These are phyloP conservation scores for Nitzschia putrida DNA, from an alignment of 108 stramenopile genomes.

Conservation along the genomic window DNA sequence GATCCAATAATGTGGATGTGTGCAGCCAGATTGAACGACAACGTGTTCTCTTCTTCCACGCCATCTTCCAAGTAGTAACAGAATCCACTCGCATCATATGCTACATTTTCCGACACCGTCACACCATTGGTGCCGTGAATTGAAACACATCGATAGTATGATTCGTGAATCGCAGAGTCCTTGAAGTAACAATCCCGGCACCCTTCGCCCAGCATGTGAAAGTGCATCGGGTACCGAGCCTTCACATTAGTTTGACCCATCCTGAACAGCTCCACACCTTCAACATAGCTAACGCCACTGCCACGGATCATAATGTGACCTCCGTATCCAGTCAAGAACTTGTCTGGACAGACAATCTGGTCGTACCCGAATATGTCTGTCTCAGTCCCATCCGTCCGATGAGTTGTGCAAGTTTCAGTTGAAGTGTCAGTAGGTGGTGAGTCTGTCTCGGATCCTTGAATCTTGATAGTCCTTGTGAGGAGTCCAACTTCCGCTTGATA, in stretches of 20 bases:
- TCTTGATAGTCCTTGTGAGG: constrained; percentile 43
- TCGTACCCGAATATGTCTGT: not conserved
- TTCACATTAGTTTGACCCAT: constrained; percentile 65
- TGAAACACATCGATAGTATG: constrained; percentile 51
- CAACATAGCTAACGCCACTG: constrained; percentile 31
- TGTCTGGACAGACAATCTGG: constrained; percentile 31
- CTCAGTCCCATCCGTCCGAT: not conserved
- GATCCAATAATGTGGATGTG: constrained; percentile 48
- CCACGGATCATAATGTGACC: constrained; percentile 46
- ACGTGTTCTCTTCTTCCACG: constrained; percentile 46
- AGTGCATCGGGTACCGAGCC: constrained; percentile 55
- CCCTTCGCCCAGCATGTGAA: constrained; percentile 38
- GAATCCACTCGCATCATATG: constrained; percentile 53
- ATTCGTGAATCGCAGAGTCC: constrained; percentile 41
- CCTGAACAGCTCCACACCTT: constrained; percentile 44
- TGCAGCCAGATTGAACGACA: constrained; percentile 52
- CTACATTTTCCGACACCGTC: constrained; percentile 41
- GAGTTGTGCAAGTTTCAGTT: not conserved
- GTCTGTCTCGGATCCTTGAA: constrained; percentile 39
- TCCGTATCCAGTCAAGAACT: constrained; percentile 48
- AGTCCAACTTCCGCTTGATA: constrained; percentile 66
- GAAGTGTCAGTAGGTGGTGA: constrained; percentile 48
- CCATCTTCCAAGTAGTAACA: constrained; percentile 63
- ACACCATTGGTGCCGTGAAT: constrained; percentile 1
- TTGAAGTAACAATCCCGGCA: constrained; percentile 41